Evolutionary conservation across 768 basidiomycete species (phyloP).

Genomic region (Clavaria fumosa): DNA sequence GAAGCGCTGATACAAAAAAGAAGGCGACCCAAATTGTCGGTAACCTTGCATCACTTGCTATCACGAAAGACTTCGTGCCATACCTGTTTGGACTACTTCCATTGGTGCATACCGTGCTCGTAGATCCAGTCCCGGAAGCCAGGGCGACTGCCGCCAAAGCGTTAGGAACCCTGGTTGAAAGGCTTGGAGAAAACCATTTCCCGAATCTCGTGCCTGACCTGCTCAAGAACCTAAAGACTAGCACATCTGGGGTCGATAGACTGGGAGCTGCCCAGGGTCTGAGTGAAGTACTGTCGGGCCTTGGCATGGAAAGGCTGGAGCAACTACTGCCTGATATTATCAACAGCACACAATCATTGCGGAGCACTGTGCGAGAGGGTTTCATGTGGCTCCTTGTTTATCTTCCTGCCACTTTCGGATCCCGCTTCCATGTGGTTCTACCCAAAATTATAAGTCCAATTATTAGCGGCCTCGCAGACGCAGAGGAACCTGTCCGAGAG

Average conservation of each 20-base stretch:
- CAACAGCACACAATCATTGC: conserved; percentile 74
- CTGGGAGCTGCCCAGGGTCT: conserved; percentile 98
- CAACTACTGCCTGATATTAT: conserved; percentile 90
- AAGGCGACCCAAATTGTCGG: conserved; percentile 96
- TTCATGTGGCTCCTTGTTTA: conserved; percentile 97
- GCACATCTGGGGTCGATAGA: conserved; percentile 88
- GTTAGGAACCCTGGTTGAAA: conserved; percentile 90
- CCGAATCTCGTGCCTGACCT: conserved; percentile 89
- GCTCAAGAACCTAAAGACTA: conserved; percentile 75
- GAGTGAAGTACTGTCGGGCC: conserved; percentile 84
- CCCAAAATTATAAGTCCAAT: conserved; percentile 91
- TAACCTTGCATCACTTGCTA: conserved; percentile 84
- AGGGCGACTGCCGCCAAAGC: conserved; percentile 95
- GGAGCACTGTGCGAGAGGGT: conserved; percentile 88
- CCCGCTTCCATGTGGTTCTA: conserved; percentile 90
- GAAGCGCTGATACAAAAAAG: conserved; percentile 87
- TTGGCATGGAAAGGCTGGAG: conserved; percentile 96
- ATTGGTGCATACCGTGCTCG: conserved; percentile 79
- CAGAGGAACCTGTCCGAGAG: conserved; percentile 90
- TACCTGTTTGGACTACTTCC: conserved; percentile 84
- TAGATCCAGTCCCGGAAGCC: conserved; percentile 96
- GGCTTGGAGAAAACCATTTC: conserved; percentile 88
- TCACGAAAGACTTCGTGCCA: conserved; percentile 85
- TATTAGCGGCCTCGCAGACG: conserved; percentile 77
- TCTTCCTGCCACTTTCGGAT: conserved; percentile 90